Evolutionary conservation across 148 eudicot species (phyloP).

Genomic region (Rhododendron molle): DNA sequence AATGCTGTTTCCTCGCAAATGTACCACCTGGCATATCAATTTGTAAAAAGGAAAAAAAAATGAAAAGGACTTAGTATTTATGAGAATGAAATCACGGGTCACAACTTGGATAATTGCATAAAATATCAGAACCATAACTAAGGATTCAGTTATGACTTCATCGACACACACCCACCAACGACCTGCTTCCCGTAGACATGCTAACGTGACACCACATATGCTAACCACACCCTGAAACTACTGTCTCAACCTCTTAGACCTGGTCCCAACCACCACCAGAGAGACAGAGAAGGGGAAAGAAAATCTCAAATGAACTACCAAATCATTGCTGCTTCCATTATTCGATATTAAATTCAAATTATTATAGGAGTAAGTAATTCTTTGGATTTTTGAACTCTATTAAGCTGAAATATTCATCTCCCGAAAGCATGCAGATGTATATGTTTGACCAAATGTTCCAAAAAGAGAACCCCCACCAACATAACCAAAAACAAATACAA

Average conservation of each 20-base stretch:
- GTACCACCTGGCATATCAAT: slow-evolving; percentile 70
- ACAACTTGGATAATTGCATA: background rate
- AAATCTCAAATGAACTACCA: background rate
- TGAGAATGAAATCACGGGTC: background rate
- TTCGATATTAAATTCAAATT: no score
- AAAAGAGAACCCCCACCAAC: background rate
- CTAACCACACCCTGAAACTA: background rate
- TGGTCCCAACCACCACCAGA: background rate
- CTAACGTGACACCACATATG: background rate
- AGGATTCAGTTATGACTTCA: background rate
- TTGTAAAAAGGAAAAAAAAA: background rate
- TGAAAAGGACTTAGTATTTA: background rate
- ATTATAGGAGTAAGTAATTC: no score
- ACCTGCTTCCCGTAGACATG: background rate
- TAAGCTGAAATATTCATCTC: background rate
- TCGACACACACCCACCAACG: background rate
- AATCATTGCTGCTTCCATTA: background rate
- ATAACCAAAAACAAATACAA: background rate
- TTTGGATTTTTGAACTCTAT: background rate
- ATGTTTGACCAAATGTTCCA: background rate
- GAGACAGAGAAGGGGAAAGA: background rate
- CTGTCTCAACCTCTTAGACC: background rate
- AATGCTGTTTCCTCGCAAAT: slow-evolving; percentile 76
- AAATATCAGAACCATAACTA: background rate
- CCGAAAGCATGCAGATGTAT: background rate